Base-by-base conservation (phyloP, 305 asterid genomes). In the Rubia peregrina region DNA sequence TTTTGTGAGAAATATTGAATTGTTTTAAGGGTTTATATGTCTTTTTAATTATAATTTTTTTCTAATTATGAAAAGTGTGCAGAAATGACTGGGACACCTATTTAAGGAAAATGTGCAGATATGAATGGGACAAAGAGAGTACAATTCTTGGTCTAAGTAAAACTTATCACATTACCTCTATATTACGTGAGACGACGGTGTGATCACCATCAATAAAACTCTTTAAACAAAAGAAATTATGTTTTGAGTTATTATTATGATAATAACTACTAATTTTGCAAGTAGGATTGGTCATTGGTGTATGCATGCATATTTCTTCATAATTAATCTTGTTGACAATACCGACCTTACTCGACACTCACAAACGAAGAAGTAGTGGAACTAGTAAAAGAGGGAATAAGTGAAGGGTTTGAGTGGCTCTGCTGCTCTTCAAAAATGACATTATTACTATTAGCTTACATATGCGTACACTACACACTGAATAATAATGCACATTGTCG, bases 331-430 rank as follows among this genome's bases (percentile, higher is more conserved):
- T 46, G 76, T 80, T 76, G 83, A 80, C 83, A 76, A 71, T 19
- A 49, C 41, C 24, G 55, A 22, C 43, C 65, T 26, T 30, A 57
- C 41, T 71, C 69, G 79, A 66, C 75, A 68, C 53, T 65, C 75
- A 71, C 64, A 33, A n/a, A 21, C 53, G 72, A 61, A 51, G 57
- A 9, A 71, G 77, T 78, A 67, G 82, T 79, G 75, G 82, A 41
- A 72, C 75, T 75, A 75, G 78, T 73, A 76, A 73, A 76, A 71
- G 70, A 67, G 62, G 63, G 70, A 76, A 80, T 80, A 76, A 80
- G 83, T 80, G 81, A 73, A 36, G 67, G 48, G 62, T 80, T 76
- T 80, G 79, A 80, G 81, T 76, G 83, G 77, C 1, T 53, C 43
- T 76, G 72, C 78, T 76, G 69, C 77, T 67, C 78, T 80, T 80